These are phyloP conservation scores for Crataegus laevigata DNA, from an alignment of 306 rosid genomes.

Conservation along the genomic window DNA sequence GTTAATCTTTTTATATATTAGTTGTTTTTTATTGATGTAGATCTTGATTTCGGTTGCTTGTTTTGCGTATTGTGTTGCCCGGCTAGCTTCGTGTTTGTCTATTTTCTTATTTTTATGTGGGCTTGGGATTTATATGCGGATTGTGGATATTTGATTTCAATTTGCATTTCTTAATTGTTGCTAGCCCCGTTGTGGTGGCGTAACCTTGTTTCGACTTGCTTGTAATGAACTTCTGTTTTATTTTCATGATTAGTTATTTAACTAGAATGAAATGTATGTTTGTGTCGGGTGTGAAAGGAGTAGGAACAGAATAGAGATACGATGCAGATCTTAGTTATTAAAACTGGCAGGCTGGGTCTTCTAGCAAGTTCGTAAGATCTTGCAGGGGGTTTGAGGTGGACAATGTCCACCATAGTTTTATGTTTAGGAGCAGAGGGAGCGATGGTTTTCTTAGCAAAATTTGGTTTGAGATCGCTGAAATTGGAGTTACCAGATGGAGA, in stretches of 20 bases:
- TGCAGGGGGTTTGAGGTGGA: background rate
- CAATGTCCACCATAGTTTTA: background rate
- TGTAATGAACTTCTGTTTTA: background rate
- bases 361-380: background rate
- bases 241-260: background rate
- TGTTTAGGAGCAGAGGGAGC: background rate
- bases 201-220: background rate
- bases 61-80: background rate
- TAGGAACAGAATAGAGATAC: background rate
- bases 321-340: background rate
- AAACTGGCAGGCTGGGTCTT: background rate
- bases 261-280: background rate
- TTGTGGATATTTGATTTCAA: background rate
- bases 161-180: background rate
- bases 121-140: background rate
- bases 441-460: background rate
- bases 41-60: background rate
- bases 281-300: background rate
- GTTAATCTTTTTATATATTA: background rate
- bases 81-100: background rate
- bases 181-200: too few species aligned
- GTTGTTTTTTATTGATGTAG: background rate
- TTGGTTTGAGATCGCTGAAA: background rate
- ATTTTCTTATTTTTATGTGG: background rate
- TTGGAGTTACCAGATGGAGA: background rate